Conservation (phyloP, 441 rosid genomes). For the Adansonia gregorii region DNA sequence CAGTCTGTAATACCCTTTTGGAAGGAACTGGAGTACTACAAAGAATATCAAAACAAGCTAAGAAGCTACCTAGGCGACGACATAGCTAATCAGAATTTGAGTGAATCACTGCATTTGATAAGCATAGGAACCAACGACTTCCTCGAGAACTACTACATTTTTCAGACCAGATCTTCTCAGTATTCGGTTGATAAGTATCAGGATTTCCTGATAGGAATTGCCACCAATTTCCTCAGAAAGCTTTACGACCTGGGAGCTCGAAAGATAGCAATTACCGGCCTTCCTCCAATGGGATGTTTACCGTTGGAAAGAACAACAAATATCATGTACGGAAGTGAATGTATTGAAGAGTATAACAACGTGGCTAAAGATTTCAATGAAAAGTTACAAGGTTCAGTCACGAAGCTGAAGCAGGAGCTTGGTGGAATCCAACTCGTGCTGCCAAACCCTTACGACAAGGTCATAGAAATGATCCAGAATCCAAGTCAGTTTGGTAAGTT, state of each 20-base stretch:
- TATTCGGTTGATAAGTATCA: conserved; percentile 50
- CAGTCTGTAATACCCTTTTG: conserved; percentile 68
- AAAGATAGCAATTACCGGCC: conserved; percentile 47
- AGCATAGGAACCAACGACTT: conserved; percentile 72
- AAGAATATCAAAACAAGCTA: conserved; percentile 49
- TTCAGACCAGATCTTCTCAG: conserved; percentile 38
- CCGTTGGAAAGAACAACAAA: conserved; percentile 62
- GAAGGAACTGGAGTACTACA: conserved; percentile 65
- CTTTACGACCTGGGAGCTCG: conserved; percentile 62
- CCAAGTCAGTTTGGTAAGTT: conserved; percentile 57
- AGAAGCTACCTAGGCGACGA: conserved; percentile 45
- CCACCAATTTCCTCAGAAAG: conserved; percentile 45
- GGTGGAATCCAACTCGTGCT: conserved; percentile 45
- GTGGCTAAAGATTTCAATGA: conserved; percentile 55
- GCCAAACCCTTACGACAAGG: conserved; percentile 45
- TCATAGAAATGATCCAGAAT: conserved; percentile 45
- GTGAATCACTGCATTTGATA: conserved; percentile 53
- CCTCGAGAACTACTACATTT: conserved; percentile 55
- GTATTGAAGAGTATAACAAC: conserved; percentile 54
- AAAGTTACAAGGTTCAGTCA: conserved; percentile 37
- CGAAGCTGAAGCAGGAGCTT: conserved; percentile 42
- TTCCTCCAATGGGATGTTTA: conserved; percentile 66
- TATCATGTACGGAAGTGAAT: conserved; percentile 42
- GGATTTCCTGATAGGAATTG: conserved; percentile 46
- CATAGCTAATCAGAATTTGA: conserved; percentile 42